Conservation (phyloP, 2,329 filamentous ascomycete genomes). For the Ophiostoma populinum region DNA sequence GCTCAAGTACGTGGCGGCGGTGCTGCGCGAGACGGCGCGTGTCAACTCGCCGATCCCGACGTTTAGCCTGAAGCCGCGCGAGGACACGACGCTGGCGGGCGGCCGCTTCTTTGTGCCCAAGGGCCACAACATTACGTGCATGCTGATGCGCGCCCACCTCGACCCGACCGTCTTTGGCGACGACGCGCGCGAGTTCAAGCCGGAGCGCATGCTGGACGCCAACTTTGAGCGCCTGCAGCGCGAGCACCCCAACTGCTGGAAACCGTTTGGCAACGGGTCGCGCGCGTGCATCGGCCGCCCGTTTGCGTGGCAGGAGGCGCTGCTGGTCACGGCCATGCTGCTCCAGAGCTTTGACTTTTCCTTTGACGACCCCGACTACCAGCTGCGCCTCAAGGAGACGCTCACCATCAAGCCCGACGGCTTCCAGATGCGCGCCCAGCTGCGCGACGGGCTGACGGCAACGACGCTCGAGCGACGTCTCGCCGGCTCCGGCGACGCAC, state of each 20-base stretch:
- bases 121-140: constrained; percentile 24
- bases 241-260: constrained; percentile 22
- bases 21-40: constrained; percentile 37
- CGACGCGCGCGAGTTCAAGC: constrained; percentile 38
- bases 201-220: constrained; percentile 45
- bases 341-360: constrained; percentile 54
- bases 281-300: constrained; percentile 34
- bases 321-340: constrained; percentile 33
- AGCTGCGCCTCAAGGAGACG: constrained; percentile 32
- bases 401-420: constrained; percentile 44
- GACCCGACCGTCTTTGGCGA: constrained; percentile 39
- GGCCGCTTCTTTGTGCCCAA: constrained; percentile 35
- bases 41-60: constrained; percentile 15
- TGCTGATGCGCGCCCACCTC: constrained; percentile 32
- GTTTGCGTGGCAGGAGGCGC: constrained; percentile 36
- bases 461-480: constrained; percentile 13
- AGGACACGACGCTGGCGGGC: constrained; percentile 21
- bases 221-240: constrained; percentile 21
- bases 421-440: constrained; percentile 38
- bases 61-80: constrained; percentile 18
- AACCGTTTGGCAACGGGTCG: constrained; percentile 36
- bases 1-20: constrained; percentile 29
- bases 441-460: constrained; percentile 27
- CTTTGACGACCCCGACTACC: constrained; percentile 41
- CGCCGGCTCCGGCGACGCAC: not conserved